Conservation (phyloP, 176 grass and related monocot genomes). For the Eleusine indica region DNA sequence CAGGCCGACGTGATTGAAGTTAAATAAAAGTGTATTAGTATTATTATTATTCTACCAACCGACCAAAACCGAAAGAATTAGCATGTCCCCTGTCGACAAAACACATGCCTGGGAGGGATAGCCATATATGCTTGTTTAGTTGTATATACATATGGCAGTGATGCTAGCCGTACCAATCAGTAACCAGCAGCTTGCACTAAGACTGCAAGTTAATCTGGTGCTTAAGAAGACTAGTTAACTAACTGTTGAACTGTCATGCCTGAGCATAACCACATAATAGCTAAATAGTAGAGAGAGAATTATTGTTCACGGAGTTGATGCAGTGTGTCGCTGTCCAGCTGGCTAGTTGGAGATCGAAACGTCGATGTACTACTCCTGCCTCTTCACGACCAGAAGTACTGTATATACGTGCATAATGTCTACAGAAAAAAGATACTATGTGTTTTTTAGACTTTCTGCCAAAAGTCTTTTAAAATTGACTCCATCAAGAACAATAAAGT, state of each 20-base stretch:
- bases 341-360: background rate
- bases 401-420: background rate
- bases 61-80: conserved; percentile 26
- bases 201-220: background rate
- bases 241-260: background rate
- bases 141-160: background rate
- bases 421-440: background rate
- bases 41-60: conserved; percentile 19
- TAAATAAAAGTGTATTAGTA: background rate
- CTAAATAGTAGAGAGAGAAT: background rate
- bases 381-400: background rate
- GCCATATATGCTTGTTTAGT: background rate
- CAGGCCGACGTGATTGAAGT: background rate
- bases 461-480: background rate
- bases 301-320: no score
- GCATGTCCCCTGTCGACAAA: conserved; percentile 26
- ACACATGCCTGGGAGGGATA: background rate
- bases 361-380: background rate
- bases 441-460: background rate
- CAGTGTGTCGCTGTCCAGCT: background rate
- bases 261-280: background rate
- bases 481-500: background rate
- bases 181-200: background rate
- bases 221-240: background rate
- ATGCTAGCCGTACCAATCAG: background rate